These are phyloP conservation scores for Leishmania mexicana DNA, from an alignment of 208 protist species.

Conservation along the genomic window DNA sequence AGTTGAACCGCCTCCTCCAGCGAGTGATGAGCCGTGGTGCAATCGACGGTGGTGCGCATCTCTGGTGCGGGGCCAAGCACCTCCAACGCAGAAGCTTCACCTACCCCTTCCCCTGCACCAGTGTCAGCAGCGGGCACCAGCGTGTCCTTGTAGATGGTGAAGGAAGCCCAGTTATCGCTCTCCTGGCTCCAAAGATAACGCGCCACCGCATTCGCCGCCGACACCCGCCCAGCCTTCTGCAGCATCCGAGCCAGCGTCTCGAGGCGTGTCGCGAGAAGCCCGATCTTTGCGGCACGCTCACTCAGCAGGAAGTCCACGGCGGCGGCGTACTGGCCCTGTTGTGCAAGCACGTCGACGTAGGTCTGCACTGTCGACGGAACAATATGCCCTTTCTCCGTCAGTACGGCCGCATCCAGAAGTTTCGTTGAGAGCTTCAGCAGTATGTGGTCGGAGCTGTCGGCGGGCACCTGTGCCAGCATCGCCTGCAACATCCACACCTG, in stretches of 20 bases:
- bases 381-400: constrained; percentile 65
- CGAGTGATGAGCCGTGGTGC: constrained; percentile 39
- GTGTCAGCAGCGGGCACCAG: constrained; percentile 21
- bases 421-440: constrained; percentile 74
- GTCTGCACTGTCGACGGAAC: constrained; percentile 66
- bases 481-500: constrained; percentile 87
- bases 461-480: constrained; percentile 76
- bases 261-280: constrained; percentile 73
- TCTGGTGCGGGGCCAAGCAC: constrained; percentile 21
- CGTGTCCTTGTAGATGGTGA: constrained; percentile 67
- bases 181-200: constrained; percentile 55
- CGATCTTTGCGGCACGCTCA: constrained; percentile 56
- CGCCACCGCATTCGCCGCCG: constrained; percentile 61
- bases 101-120: not conserved
- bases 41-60: constrained; percentile 44
- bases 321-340: constrained; percentile 62
- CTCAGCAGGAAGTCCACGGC: constrained; percentile 73
- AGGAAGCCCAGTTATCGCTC: constrained; percentile 84
- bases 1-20: constrained; percentile 58
- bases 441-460: constrained; percentile 62
- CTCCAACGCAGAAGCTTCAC: constrained; percentile 19
- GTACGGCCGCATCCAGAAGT: constrained; percentile 60
- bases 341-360: constrained; percentile 79
- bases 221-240: constrained; percentile 37
- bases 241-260: constrained; percentile 63